These are phyloP conservation scores for Debaryomyces tyrocola DNA, from an alignment of 805 yeast genomes.

Conservation along the genomic window DNA sequence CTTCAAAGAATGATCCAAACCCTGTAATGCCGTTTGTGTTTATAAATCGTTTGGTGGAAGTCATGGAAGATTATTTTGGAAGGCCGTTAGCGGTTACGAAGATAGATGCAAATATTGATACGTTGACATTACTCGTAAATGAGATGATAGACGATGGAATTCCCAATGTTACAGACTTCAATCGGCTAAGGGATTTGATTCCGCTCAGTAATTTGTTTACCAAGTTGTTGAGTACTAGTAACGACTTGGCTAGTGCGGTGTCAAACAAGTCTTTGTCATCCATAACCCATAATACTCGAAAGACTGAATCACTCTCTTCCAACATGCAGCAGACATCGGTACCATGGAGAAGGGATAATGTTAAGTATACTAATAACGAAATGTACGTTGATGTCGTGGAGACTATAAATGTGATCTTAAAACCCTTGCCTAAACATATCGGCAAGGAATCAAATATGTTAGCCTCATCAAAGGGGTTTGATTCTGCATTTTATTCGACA, in stretches of 20 bases:
- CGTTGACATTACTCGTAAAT: slow-evolving; percentile 65
- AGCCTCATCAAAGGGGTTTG: slow-evolving; percentile 27
- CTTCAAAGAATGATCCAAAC: slow-evolving; percentile 24
- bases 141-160: slow-evolving; percentile 78
- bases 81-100: slow-evolving; percentile 54
- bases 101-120: slow-evolving; percentile 68
- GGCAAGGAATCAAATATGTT: slow-evolving; percentile 1
- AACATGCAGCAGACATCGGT: slow-evolving; percentile 27
- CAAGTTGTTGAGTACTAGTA: slow-evolving; percentile 47
- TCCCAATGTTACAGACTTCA: slow-evolving; percentile 72
- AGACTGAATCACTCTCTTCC: slow-evolving; percentile 6
- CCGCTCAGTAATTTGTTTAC: slow-evolving; percentile 62
- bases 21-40: slow-evolving; percentile 59
- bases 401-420: slow-evolving; percentile 53
- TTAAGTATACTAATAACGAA: slow-evolving; percentile 78
- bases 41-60: slow-evolving; percentile 47
- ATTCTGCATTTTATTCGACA: slow-evolving; percentile 28
- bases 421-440: slow-evolving; percentile 21
- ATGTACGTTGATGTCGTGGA: slow-evolving; percentile 83
- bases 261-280: slow-evolving; percentile 17
- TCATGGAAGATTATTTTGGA: slow-evolving; percentile 59
- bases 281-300: slow-evolving; percentile 8
- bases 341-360: slow-evolving; percentile 81
- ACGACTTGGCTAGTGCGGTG: slow-evolving; percentile 30
- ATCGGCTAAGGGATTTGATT: slow-evolving; percentile 65